Evolutionary conservation across 768 basidiomycete species (phyloP), one percentile per base, ranked within the genome.

Genomic region (Termitomyces sp.): DNA sequence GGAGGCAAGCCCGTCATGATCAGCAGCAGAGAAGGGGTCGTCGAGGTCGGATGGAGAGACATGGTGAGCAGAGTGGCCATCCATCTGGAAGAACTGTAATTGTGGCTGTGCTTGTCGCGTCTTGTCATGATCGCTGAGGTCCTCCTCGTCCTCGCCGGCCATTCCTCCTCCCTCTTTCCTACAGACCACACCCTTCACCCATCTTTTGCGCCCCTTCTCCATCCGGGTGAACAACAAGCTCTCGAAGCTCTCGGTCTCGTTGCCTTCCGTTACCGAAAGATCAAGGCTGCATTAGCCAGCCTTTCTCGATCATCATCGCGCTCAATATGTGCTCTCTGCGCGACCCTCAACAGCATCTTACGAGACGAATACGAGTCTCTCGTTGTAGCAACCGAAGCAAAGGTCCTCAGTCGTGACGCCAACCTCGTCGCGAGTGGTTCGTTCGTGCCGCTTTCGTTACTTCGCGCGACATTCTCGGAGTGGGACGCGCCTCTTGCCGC

Each of bases 401-500:
- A 85, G 65, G 78, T 96, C 26, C 78, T 97, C 38, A 76, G 74
- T 38, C 84, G 88, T 47, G 92, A 95, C 67, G 77, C 87, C 14
- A 80, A 75, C 53, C 79, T 94, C 26, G 93, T 95, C 35, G 88
- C 83, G n/a, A 80, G 80, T 57, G 85, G 85, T 9, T 87, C 88
- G 4, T 94, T 89, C 67, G 92, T 97, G 5, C 93, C 94, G 4
- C 75, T 97, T 33, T 90, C 94, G 0, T 86, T 87, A 6, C 73
- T 97, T 59, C 84, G 89, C 54, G 90, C 94, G 12, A 83, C 81
- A 18, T 94, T 96, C 69, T 82, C 90, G 7, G 83, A 84, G 70
- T 97, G 94, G 94, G 90, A 93, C 63, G 87, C 90, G 8, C 92
- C 92, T 14, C 75, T 97, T 49, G 84, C 84, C 36, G 83, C 89